Percentiles rank a stretch among this genome's conserved stretches.
These are phyloP conservation scores for Cyberlindnera bimundalis DNA, from an alignment of 805 yeast species.

Conservation along the genomic window DNA sequence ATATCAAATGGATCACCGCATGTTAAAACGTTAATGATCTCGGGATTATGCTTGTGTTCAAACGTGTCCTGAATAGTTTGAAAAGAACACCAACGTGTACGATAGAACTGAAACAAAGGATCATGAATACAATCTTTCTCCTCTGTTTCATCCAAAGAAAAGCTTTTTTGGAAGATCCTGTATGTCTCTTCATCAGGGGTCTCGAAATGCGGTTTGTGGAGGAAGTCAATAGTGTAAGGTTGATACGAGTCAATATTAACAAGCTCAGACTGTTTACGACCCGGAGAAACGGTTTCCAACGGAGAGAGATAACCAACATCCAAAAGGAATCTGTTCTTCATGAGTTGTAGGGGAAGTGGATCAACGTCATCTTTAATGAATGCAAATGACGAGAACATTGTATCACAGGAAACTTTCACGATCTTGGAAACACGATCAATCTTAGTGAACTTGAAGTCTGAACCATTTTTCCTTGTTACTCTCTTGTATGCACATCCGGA, in stretches of 20 bases:
- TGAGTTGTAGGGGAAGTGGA: constrained; percentile 51
- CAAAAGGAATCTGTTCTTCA: constrained; percentile 41
- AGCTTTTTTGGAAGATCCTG: constrained; percentile 11
- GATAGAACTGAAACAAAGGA: constrained; percentile 17
- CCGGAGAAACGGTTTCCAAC: constrained; percentile 8
- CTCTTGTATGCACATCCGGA: constrained; percentile 62
- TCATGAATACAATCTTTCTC: constrained; percentile 10
- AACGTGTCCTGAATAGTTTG: constrained; percentile 19
- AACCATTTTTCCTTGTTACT: constrained; percentile 19
- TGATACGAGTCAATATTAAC: constrained; percentile 9
- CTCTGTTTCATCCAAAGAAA: constrained; percentile 8
- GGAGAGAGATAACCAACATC: constrained; percentile 60
- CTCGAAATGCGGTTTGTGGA: constrained; percentile 18
- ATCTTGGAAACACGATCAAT: constrained; percentile 53
- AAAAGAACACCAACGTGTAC: constrained; percentile 24
- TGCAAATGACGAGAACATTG: constrained; percentile 60
- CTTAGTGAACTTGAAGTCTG: constrained; percentile 49
- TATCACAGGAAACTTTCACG: constrained; percentile 63
- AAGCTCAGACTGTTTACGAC: constrained; percentile 23
- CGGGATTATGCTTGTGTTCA: not conserved
- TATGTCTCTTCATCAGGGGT: constrained; percentile 13
- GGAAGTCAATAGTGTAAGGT: constrained; percentile 15
- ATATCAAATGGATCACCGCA: constrained; percentile 11
- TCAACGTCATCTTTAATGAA: constrained; percentile 63
- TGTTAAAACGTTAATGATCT: constrained; percentile 1